phyloP scores from a whole-genome alignment of 2,329 filamentous ascomycete species.

The Incumbomyces delicatus region DNA sequence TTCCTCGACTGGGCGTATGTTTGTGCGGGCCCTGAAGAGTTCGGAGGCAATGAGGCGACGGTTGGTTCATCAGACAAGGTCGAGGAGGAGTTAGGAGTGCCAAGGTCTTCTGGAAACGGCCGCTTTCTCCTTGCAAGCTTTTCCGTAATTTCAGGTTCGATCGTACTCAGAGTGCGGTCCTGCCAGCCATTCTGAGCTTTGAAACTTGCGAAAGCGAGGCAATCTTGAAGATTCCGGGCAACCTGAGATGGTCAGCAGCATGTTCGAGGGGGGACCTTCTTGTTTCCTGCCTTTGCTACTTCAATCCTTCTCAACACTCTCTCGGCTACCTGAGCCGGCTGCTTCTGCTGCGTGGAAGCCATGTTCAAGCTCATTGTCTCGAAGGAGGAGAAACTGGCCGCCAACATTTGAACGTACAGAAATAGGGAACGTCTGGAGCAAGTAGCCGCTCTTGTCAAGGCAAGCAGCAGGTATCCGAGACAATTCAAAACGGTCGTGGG shows the following conservation, averaged over 20 bases:
- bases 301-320: slow-evolving; percentile 63
- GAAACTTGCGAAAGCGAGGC: slow-evolving; percentile 89
- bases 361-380: slow-evolving; percentile 25
- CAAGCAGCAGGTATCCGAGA: slow-evolving; percentile 7
- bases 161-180: slow-evolving; percentile 72
- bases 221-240: slow-evolving; percentile 83
- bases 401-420: slow-evolving; percentile 17
- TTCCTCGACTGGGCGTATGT: slow-evolving; percentile 47
- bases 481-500: slow-evolving; percentile 1
- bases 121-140: slow-evolving; percentile 65
- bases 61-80: slow-evolving; percentile 61
- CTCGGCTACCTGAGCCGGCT: slow-evolving; percentile 37
- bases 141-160: slow-evolving; percentile 75
- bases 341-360: slow-evolving; percentile 23
- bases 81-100: slow-evolving; percentile 75
- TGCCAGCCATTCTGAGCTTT: slow-evolving; percentile 96
- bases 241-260: slow-evolving; percentile 52
- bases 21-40: slow-evolving; percentile 34
- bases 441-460: slow-evolving; percentile 5
- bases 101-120: slow-evolving; percentile 56
- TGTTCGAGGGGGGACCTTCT: background rate
- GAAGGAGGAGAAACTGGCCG: slow-evolving; percentile 22
- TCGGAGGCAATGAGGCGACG: slow-evolving; percentile 58
- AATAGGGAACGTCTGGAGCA: background rate
- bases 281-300: slow-evolving; percentile 57